Evolutionary conservation across 2,329 filamentous ascomycete genomes (phyloP).

Genomic region (Eutypa lata): DNA sequence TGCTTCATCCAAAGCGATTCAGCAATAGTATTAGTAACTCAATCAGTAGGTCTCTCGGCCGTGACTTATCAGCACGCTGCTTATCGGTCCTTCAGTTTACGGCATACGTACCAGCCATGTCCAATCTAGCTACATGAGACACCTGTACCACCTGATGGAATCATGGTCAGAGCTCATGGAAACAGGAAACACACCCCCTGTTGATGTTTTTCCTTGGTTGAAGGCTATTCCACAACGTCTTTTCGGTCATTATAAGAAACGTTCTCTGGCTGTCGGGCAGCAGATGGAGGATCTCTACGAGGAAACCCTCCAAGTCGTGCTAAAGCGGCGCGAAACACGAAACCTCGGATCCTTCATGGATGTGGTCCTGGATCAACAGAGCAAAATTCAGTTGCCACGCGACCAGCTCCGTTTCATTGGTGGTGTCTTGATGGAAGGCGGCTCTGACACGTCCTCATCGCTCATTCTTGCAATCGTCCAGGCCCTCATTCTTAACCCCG

Average conservation of each 20-base stretch:
- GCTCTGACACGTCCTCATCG: conserved; percentile 33
- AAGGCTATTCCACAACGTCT: conserved; percentile 38
- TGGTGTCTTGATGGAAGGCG: conserved; percentile 29
- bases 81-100: conserved; percentile 18
- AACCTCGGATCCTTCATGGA: conserved; percentile 10
- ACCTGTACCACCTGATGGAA: conserved; percentile 19
- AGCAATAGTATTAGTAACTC: conserved; percentile 47
- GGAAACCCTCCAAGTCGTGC: conserved; percentile 34
- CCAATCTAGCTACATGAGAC: conserved; percentile 5
- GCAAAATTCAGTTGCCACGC: conserved; percentile 25
- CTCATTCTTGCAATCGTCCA: conserved; percentile 34
- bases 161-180: conserved; percentile 42
- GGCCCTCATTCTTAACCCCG: conserved; percentile 39
- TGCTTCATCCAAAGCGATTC: conserved; percentile 45
- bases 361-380: conserved; percentile 15
- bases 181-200: conserved; percentile 44
- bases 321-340: conserved; percentile 7
- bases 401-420: conserved; percentile 36
- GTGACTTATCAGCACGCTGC: too few species aligned
- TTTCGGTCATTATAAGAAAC: conserved; percentile 36
- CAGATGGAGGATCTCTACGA: conserved; percentile 40
- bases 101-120: conserved; percentile 28
- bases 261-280: conserved; percentile 32
- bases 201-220: conserved; percentile 44
- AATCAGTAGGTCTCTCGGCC: conserved; percentile 16